These are phyloP conservation scores for Kodamaea sp. DNA, from an alignment of 1,139 yeast species.

Conservation along the genomic window DNA sequence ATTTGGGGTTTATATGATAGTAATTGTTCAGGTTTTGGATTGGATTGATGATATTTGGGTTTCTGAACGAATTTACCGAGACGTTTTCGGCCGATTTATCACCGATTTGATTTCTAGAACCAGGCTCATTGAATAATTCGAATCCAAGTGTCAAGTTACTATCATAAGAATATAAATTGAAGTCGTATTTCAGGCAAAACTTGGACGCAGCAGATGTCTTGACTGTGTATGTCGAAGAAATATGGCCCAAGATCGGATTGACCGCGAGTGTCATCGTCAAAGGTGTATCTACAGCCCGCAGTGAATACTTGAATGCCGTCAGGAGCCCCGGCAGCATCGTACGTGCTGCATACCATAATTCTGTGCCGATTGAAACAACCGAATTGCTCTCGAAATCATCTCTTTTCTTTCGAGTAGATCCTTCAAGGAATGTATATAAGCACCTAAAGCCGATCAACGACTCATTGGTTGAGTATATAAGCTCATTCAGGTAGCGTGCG, in stretches of 20 bases:
- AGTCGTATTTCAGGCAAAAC: constrained; percentile 81
- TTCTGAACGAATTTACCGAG: constrained; percentile 1
- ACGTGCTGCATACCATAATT: constrained; percentile 82
- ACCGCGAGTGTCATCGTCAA: constrained; percentile 81
- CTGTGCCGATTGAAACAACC: constrained; percentile 74
- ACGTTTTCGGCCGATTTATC: constrained; percentile 14
- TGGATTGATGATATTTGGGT: constrained; percentile 16
- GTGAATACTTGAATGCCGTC: constrained; percentile 78
- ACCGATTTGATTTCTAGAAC: background rate
- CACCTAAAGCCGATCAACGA: constrained; percentile 80
- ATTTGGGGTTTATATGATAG: constrained; percentile 24
- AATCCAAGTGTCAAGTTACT: constrained; percentile 85
- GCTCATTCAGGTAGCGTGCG: constrained; percentile 66
- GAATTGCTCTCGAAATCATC: constrained; percentile 35
- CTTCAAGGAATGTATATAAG: constrained; percentile 58
- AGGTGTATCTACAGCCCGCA: constrained; percentile 85
- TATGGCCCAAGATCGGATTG: constrained; percentile 88
- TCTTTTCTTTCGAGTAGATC: constrained; percentile 24
- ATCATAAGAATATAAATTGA: constrained; percentile 85
- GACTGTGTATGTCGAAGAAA: constrained; percentile 85
- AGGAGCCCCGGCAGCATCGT: constrained; percentile 85
- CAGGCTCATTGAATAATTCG: constrained; percentile 61
- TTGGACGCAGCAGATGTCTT: constrained; percentile 75
- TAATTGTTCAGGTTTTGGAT: constrained; percentile 26
- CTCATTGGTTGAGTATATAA: constrained; percentile 84